These are phyloP conservation scores for Teunomyces panamensis DNA, from an alignment of 805 yeast species.

Conservation along the genomic window DNA sequence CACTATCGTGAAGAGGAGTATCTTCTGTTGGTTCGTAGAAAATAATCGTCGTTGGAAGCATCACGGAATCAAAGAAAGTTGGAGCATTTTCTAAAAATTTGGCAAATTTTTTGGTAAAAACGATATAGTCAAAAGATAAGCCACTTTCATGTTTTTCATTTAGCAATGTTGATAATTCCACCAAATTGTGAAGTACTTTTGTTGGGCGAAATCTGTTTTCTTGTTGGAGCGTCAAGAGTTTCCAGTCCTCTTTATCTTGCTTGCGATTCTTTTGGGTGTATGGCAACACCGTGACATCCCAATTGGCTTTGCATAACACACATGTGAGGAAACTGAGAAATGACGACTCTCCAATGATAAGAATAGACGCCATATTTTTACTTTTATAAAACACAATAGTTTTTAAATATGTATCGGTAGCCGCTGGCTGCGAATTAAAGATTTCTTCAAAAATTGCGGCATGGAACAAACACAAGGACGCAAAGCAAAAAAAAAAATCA, in stretches of 20 bases:
- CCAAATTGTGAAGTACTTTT: constrained; percentile 3
- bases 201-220: background rate
- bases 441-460: background rate
- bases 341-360: constrained; percentile 18
- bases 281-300: constrained; percentile 12
- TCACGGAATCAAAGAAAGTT: background rate
- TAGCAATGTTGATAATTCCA: constrained; percentile 5
- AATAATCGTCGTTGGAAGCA: constrained; percentile 1
- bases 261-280: constrained; percentile 3
- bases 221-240: constrained; percentile 1
- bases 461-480: background rate
- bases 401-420: background rate
- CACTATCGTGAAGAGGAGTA: background rate
- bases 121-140: constrained; percentile 4
- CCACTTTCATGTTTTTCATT: background rate
- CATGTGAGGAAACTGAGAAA: constrained; percentile 13
- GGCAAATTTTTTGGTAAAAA: constrained; percentile 6
- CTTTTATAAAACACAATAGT: background rate
- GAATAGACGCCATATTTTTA: background rate
- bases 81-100: constrained; percentile 6
- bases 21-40: constrained; percentile 5
- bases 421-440: constrained; percentile 3
- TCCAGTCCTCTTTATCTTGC: background rate
- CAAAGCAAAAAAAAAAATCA: background rate
- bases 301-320: constrained; percentile 9